Conservation (phyloP, 2,329 filamentous ascomycete genomes). For the Paraphoma sp. region DNA sequence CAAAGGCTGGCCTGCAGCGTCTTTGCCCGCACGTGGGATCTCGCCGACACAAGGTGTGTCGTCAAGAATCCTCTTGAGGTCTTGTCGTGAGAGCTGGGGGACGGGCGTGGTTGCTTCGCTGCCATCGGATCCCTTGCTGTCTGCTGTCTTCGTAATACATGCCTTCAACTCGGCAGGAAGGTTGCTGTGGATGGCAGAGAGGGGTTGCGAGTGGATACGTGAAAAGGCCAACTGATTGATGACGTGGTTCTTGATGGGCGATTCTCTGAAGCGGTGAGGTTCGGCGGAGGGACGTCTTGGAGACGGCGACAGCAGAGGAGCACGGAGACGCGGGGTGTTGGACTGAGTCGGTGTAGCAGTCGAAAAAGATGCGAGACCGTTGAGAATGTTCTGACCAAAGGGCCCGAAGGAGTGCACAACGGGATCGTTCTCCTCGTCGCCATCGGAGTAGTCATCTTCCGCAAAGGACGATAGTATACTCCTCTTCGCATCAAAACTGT, state of each 20-base stretch:
- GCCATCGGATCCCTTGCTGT: slow-evolving; percentile 27
- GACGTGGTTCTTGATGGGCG: slow-evolving; percentile 78
- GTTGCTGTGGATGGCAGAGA: slow-evolving; percentile 87
- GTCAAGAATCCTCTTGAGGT: slow-evolving; percentile 76
- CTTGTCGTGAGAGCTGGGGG: slow-evolving; percentile 44
- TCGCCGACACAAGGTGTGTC: slow-evolving; percentile 81
- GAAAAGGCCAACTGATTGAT: slow-evolving; percentile 96
- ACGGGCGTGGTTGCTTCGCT: slow-evolving; percentile 27
- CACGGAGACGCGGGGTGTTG: slow-evolving; percentile 35
- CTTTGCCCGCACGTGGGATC: slow-evolving; percentile 89
- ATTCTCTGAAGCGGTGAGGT: slow-evolving; percentile 40
- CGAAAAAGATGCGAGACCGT: slow-evolving; percentile 80
- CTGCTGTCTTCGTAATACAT: slow-evolving; percentile 27
- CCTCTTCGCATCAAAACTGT: slow-evolving; percentile 25
- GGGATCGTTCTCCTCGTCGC: slow-evolving; percentile 91
- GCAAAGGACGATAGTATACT: slow-evolving; percentile 39
- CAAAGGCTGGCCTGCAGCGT: slow-evolving; percentile 89
- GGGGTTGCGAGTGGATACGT: slow-evolving; percentile 85
- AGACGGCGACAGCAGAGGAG: slow-evolving; percentile 38
- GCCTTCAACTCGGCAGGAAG: slow-evolving; percentile 69
- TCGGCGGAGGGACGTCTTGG: slow-evolving; percentile 36
- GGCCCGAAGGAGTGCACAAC: slow-evolving; percentile 91
- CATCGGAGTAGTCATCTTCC: slow-evolving; percentile 72
- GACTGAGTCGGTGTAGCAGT: slow-evolving; percentile 61
- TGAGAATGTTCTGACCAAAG: slow-evolving; percentile 84